phyloP scores from a whole-genome alignment of 306 rosid genomes.

The Cicer judaicum region DNA sequence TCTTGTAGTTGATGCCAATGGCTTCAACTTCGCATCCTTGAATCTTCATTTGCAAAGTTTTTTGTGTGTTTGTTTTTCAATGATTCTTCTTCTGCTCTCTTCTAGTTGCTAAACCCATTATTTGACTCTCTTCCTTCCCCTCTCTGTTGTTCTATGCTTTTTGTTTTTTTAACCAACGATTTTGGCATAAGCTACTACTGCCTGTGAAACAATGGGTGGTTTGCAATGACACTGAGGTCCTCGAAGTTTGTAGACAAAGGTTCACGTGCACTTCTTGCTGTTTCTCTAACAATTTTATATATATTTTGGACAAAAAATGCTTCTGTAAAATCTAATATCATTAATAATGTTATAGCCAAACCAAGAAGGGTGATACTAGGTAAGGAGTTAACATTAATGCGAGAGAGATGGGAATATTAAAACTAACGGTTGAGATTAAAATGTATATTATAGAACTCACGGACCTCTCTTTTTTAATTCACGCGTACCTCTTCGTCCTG shows the following conservation, averaged over 20 bases:
- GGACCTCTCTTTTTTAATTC: too few species aligned
- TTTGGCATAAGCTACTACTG: constrained; percentile 46
- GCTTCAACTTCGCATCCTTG: constrained; percentile 89
- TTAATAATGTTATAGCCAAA: neutral
- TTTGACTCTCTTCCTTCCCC: constrained; percentile 34
- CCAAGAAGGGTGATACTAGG: too few species aligned
- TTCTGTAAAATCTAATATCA: constrained; percentile 16
- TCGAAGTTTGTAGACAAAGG: constrained; percentile 48
- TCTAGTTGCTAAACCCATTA: constrained; percentile 44
- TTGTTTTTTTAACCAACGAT: constrained; percentile 39
- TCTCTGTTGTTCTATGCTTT: constrained; percentile 35
- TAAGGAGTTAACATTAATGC: too few species aligned
- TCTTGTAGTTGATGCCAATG: constrained; percentile 69
- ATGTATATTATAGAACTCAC: too few species aligned
- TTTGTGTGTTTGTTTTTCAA: constrained; percentile 23
- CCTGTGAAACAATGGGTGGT: constrained; percentile 50
- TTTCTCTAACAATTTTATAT: constrained; percentile 32
- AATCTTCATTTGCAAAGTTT: constrained; percentile 62
- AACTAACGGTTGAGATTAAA: too few species aligned
- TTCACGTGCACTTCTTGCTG: constrained; percentile 59
- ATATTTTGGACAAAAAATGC: constrained; percentile 27
- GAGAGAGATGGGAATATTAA: too few species aligned
- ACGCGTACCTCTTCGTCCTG: too few species aligned
- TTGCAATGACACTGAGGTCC: constrained; percentile 53
- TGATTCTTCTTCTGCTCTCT: constrained; percentile 40